Evolutionary conservation across 2,329 filamentous ascomycete genomes (phyloP), one percentile per base, ranked within the genome.

Genomic region (Thermothelomyces thermophilus): DNA sequence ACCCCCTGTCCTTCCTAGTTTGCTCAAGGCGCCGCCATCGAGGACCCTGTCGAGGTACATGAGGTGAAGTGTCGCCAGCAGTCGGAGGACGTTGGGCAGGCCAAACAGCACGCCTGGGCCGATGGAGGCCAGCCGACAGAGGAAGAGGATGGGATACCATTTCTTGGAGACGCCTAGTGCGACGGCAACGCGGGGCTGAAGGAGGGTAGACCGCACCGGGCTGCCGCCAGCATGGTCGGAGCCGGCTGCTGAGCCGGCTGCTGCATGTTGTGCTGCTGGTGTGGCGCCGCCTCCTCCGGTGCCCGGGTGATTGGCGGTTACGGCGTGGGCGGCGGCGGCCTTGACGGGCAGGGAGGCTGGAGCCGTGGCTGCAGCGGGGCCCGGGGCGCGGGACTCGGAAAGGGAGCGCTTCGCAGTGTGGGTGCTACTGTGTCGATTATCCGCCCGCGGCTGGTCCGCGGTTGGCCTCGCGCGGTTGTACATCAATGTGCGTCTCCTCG

Each of bases 101-200:
- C 82, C 86, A 82, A 83, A 89, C 76, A 78, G 86, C 41, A 82
- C 72, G 45, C 84, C 83, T 14, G 87, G 86, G 19, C 77, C 74
- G 46, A 86, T 81, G 52, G 84, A 88, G 54, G 86, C 69, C 20
- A 85, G 79, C n/a, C 87, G 82, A 58, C 85, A 83, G 55, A 84
- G 72, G 56, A 89, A 80, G 48, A 91, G 75, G 51, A 84, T 83
- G 36, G 85, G 73, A 64, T 90, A 83, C 83, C 86, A 91, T 54
- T 74, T 75, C 55, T 75, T 74, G 47, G 84, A 82, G 14, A 93
- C 80, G 45, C 87, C 86, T 41, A 91, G 76, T 28, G 88, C 78
- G 59, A 90, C 85, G 55, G 87, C 87, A 49, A 91, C 81, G 49
- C 86, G 85, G 11, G 87, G 87, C 62, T 90, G 86, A 37, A 89